Conservation (phyloP, 2,329 filamentous ascomycete species). For the Drechmeria coniospora region DNA sequence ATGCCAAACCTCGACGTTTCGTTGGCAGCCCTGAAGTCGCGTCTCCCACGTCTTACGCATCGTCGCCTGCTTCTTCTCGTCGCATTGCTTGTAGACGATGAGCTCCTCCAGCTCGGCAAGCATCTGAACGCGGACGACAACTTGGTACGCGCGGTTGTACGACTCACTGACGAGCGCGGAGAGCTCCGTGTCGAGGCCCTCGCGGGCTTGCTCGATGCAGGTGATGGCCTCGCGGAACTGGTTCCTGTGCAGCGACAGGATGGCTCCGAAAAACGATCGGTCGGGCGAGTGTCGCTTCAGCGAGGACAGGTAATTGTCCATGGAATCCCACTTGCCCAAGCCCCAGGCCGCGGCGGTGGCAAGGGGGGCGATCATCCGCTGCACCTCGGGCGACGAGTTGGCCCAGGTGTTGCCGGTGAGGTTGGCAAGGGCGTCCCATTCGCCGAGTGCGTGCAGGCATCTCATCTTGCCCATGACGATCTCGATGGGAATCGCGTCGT, state of each 20-base stretch:
- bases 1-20: slow-evolving; percentile 97
- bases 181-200: slow-evolving; percentile 88
- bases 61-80: slow-evolving; percentile 73
- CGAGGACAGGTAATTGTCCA: slow-evolving; percentile 91
- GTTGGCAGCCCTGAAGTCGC: slow-evolving; percentile 83
- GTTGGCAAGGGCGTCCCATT: slow-evolving; percentile 87
- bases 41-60: slow-evolving; percentile 95
- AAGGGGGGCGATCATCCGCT: slow-evolving; percentile 79
- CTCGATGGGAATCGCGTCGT: slow-evolving; percentile 56
- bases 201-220: slow-evolving; percentile 82
- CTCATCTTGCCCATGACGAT: slow-evolving; percentile 99
- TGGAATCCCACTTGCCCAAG: slow-evolving; percentile 88
- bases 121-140: slow-evolving; percentile 98
- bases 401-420: slow-evolving; percentile 90
- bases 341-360: slow-evolving; percentile 96
- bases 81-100: slow-evolving; percentile 92
- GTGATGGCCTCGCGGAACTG: slow-evolving; percentile 83
- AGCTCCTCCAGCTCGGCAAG: slow-evolving; percentile 96
- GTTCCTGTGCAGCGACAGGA: slow-evolving; percentile 85
- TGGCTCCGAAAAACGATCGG: slow-evolving; percentile 93
- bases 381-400: slow-evolving; percentile 73
- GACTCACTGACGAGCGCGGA: slow-evolving; percentile 95
- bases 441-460: slow-evolving; percentile 87
- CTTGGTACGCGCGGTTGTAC: slow-evolving; percentile 91
- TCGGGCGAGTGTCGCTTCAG: slow-evolving; percentile 93